Conservation (phyloP, 768 basidiomycete genomes). For the Agrocybe pediades region DNA sequence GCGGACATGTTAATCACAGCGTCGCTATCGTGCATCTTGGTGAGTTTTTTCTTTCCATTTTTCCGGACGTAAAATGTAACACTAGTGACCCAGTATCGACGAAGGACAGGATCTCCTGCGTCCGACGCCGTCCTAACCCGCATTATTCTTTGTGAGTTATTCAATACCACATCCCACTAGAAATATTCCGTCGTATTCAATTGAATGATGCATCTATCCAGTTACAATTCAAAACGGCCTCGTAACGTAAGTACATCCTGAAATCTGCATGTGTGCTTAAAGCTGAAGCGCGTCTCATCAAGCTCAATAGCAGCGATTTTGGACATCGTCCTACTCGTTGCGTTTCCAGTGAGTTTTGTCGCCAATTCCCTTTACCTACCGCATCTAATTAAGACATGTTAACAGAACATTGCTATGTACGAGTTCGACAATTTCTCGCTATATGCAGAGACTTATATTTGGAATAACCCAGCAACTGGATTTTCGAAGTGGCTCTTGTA, state of each 20-base stretch:
- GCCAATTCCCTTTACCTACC: neutral
- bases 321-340: constrained; percentile 15
- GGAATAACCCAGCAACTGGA: too few species aligned
- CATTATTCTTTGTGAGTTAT: constrained; percentile 19
- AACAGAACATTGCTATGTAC: constrained; percentile 12
- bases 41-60: neutral
- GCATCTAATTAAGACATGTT: neutral
- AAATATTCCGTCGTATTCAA: too few species aligned
- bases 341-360: constrained; percentile 13
- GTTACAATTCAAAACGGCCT: constrained; percentile 22
- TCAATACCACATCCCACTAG: neutral
- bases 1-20: constrained; percentile 19
- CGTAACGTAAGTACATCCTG: constrained; percentile 16
- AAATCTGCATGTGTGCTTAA: neutral
- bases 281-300: neutral
- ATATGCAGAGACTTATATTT: neutral
- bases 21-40: constrained; percentile 15
- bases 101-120: constrained; percentile 11
- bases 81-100: constrained; percentile 9
- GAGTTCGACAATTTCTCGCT: neutral
- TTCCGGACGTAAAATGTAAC: neutral
- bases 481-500: constrained; percentile 18
- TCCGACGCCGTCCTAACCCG: constrained; percentile 18
- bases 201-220: too few species aligned
- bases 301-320: constrained; percentile 17